A percentile compares a stretch with the other conserved stretches of the same genome.
Evolutionary conservation across 2,329 filamentous ascomycete species (phyloP).

Genomic region (Ophiostoma piceae): DNA sequence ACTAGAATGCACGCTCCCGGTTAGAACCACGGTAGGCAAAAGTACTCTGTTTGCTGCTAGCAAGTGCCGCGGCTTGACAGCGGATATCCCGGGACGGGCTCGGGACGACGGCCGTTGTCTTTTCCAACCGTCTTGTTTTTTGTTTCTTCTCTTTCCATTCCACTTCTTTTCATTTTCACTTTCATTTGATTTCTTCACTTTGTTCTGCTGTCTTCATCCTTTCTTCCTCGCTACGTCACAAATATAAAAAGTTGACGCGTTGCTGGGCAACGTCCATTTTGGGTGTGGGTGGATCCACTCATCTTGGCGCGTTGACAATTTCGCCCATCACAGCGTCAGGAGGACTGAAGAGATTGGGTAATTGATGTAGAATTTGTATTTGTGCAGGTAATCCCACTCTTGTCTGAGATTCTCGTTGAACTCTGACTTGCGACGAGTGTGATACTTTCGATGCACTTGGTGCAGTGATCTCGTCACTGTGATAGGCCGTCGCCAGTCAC

Average conservation of each 20-base stretch:
- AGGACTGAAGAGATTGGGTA: neutral
- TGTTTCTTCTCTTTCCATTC: too few relatives aligned
- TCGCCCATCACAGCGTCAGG: conserved; percentile 10
- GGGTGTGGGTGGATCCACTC: neutral
- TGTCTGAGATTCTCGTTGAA: too few relatives aligned
- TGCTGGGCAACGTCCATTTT: conserved; percentile 17
- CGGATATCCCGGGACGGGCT: neutral
- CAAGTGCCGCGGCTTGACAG: neutral
- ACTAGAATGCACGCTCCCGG: neutral
- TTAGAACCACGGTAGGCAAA: neutral
- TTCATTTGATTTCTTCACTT: neutral
- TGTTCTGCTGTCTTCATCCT: too few relatives aligned
- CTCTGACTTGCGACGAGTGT: neutral
- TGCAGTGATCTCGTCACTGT: neutral
- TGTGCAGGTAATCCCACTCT: too few relatives aligned
- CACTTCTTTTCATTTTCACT: too few relatives aligned
- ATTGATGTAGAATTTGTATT: neutral
- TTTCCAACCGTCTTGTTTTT: neutral
- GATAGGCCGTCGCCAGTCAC: neutral
- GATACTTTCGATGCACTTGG: too few relatives aligned
- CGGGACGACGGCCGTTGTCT: neutral
- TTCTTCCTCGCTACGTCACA: neutral
- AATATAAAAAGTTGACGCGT: conserved; percentile 2
- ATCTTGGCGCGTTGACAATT: conserved; percentile 19
- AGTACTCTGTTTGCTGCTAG: neutral